Conservation (phyloP, 2,329 filamentous ascomycete species). For the Penicillium sp. region DNA sequence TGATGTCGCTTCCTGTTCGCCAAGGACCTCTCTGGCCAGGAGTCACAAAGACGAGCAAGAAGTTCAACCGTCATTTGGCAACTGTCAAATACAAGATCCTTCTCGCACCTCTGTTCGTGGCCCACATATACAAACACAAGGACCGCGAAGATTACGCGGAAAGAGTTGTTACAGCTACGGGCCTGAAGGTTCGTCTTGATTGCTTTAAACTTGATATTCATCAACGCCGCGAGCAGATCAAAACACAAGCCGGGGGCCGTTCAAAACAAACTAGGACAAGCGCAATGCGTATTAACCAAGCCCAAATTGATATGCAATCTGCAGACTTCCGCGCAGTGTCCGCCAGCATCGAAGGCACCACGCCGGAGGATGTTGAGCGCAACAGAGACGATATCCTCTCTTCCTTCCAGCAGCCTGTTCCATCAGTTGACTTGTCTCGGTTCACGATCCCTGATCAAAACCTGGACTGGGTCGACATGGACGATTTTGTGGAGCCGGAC, state of each 20-base stretch:
- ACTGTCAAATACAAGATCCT: constrained; percentile 98
- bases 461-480: constrained; percentile 97
- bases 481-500: constrained; percentile 96
- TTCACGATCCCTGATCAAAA: constrained; percentile 97
- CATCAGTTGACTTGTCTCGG: constrained; percentile 66
- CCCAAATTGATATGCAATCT: constrained; percentile 85
- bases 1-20: constrained; percentile 89
- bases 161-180: constrained; percentile 80
- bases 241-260: constrained; percentile 71
- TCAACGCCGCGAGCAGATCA: constrained; percentile 88
- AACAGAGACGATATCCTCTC: constrained; percentile 57
- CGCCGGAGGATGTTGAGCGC: constrained; percentile 68
- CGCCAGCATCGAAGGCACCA: constrained; percentile 79
- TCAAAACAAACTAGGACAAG: constrained; percentile 78
- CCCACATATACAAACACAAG: constrained; percentile 98
- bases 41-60: constrained; percentile 94
- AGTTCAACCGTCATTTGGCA: constrained; percentile 94
- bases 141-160: constrained; percentile 83
- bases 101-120: constrained; percentile 87
- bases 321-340: constrained; percentile 93
- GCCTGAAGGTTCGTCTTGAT: constrained; percentile 92
- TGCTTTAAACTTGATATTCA: constrained; percentile 98
- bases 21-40: constrained; percentile 91
- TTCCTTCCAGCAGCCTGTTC: constrained; percentile 51
- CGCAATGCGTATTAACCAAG: constrained; percentile 92